Evolutionary conservation across 192 early-diverging fungal species (phyloP), one percentile per base, ranked within the genome.

Genomic region (Coemansia sp.): DNA sequence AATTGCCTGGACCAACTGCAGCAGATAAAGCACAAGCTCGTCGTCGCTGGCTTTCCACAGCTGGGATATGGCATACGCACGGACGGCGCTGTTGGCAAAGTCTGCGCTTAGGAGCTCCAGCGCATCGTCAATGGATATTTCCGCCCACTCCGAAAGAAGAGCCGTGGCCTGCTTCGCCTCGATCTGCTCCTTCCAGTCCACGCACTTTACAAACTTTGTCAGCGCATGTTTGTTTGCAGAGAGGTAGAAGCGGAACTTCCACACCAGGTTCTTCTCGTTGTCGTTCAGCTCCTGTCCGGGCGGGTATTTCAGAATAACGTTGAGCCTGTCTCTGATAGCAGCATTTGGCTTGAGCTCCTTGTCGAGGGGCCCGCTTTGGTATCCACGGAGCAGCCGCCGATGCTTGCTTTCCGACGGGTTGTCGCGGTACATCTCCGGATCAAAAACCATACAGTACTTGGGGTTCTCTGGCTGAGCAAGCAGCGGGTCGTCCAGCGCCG

Each of bases 331-430:
- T 15, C 98, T 84, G 45, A 94, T 92, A 65, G 94, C 93, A 4
- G 98, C 91, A 65, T 98, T 96, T 45, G 98, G 98, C 77, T 99
- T 99, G 49, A 99, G 77, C 59, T 99, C 95, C 47, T 93, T 85
- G 73, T 98, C 97, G 32, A 98, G 72, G 8, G 91, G 90, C 7
- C 92, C 93, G 73, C 91, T 96, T 37, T 94, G 82, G 80, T 98
- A 95, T 57, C 90, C 91, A 66, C 98, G 87, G 12, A 91, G 90
- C 43, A 99, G 74, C 43, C 92, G 87, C 16, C 96, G 84, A 71
- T 99, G 96, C 73, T 98, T 98, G 43, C 86, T 90, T 76, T 99
- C 98, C 1, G 95, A 93, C 0, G 93, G 95, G 69, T 99, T 99
- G 71, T 99, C 97, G 11, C 91, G 73, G 18, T 85, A 67, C 68